Conservation (phyloP, 208 protist genomes). For the Wallacemonas sp. region DNA sequence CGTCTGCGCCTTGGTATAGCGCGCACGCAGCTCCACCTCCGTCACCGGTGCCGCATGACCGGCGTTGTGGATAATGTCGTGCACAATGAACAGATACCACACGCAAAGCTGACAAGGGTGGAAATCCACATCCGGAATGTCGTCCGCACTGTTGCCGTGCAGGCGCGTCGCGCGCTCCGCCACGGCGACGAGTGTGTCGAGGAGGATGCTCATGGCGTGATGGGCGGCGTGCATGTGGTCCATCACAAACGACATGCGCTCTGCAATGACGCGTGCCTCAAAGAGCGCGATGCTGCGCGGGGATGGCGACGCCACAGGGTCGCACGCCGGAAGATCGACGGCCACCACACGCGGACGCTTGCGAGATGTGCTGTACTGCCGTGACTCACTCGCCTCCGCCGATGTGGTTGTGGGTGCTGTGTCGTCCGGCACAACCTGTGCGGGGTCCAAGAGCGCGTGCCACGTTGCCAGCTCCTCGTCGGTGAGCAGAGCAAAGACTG, state of each 20-base stretch:
- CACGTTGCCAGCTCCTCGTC: not conserved
- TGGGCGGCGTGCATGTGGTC: constrained; percentile 55
- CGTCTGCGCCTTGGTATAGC: not conserved
- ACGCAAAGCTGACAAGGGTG: constrained; percentile 28
- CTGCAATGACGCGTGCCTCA: constrained; percentile 36
- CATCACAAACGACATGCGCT: constrained; percentile 71
- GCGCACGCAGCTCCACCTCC: not conserved
- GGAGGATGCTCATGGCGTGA: constrained; percentile 67
- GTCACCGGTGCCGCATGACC: not conserved
- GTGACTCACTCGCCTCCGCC: not conserved
- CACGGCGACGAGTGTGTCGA: constrained; percentile 62
- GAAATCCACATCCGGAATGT: not conserved
- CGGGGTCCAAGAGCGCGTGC: constrained; percentile 8
- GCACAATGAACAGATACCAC: constrained; percentile 52
- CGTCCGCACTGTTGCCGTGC: not conserved
- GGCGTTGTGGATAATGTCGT: constrained; percentile 54
- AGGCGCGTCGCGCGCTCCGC: constrained; percentile 37
- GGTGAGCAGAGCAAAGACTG: not conserved
- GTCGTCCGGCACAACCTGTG: not conserved
- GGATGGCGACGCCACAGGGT: not conserved
- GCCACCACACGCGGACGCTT: not conserved
- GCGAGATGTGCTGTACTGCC: not conserved
- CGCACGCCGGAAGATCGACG: too few species aligned
- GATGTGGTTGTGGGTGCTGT: not conserved
- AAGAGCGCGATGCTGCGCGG: constrained; percentile 8